Conservation (phyloP, 1,284 basidiomycete genomes). For the Ustilago cynodontis region DNA sequence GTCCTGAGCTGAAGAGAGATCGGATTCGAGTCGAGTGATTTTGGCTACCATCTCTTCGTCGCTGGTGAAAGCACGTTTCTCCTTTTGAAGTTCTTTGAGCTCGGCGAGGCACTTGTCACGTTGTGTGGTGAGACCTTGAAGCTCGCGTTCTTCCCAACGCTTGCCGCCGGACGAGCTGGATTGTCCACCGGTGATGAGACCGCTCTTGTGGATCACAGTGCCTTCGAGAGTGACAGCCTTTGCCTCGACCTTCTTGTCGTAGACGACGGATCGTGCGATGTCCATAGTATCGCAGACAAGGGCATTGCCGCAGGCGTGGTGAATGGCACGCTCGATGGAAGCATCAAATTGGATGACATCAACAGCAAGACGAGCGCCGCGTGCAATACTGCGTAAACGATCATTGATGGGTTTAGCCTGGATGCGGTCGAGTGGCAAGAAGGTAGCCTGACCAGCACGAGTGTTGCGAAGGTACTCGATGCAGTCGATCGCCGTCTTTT, state of each 20-base stretch:
- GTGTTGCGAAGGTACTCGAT: slow-evolving; percentile 97
- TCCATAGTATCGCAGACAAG: slow-evolving; percentile 95
- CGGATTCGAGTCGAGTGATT: slow-evolving; percentile 82
- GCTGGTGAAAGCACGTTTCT: slow-evolving; percentile 82
- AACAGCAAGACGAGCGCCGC: slow-evolving; percentile 90
- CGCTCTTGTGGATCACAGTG: slow-evolving; percentile 96
- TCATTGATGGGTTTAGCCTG: slow-evolving; percentile 94
- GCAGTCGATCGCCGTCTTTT: slow-evolving; percentile 96
- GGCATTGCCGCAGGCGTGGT: slow-evolving; percentile 93
- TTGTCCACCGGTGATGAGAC: slow-evolving; percentile 92
- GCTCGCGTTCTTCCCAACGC: slow-evolving; percentile 88
- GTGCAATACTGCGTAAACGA: slow-evolving; percentile 89
- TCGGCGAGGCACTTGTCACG: slow-evolving; percentile 81
- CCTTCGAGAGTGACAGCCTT: slow-evolving; percentile 98
- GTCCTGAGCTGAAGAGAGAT: slow-evolving; percentile 80
- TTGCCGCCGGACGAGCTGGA: slow-evolving; percentile 74
- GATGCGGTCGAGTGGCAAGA: slow-evolving; percentile 96
- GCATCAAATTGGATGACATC: slow-evolving; percentile 77
- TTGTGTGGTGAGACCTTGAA: slow-evolving; percentile 80
- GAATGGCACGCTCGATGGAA: slow-evolving; percentile 84
- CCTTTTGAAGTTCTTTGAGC: slow-evolving; percentile 82
- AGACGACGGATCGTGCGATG: slow-evolving; percentile 88
- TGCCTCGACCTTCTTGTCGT: slow-evolving; percentile 93
- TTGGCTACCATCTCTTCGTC: slow-evolving; percentile 84
- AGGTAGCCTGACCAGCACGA: slow-evolving; percentile 93